Conservation (phyloP, 2,329 filamentous ascomycete genomes). For the Fusarium sp. region DNA sequence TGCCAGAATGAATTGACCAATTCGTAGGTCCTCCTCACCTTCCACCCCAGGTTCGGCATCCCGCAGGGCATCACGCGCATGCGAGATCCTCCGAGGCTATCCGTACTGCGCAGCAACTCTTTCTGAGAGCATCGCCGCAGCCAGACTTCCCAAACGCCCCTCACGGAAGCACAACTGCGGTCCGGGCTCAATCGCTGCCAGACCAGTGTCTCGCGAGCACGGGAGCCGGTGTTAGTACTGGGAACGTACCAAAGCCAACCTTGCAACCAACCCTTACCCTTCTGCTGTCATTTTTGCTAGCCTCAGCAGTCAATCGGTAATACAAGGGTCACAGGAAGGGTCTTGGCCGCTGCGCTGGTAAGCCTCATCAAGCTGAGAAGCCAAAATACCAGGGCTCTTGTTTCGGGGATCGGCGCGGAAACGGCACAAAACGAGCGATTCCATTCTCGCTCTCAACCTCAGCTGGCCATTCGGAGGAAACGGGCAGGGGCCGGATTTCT, state of each 20-base stretch:
- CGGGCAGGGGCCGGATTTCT: background rate
- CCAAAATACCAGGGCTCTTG: slow-evolving; percentile 10
- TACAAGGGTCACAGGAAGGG: slow-evolving; percentile 12
- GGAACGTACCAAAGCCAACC: slow-evolving; percentile 21
- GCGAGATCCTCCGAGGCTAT: background rate
- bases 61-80: background rate
- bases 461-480: background rate
- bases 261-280: slow-evolving; percentile 20
- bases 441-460: background rate
- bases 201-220: slow-evolving; percentile 40
- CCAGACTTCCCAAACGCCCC: background rate
- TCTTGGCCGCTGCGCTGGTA: slow-evolving; percentile 1
- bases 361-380: slow-evolving; percentile 17
- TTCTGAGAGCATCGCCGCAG: background rate
- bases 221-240: slow-evolving; percentile 17
- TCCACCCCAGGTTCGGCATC: background rate
- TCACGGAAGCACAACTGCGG: slow-evolving; percentile 9
- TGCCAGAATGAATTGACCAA: background rate
- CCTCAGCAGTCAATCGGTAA: background rate
- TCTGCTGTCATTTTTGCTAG: slow-evolving; percentile 8
- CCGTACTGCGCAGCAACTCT: background rate
- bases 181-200: slow-evolving; percentile 32
- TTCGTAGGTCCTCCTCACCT: background rate
- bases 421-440: slow-evolving; percentile 25
- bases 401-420: slow-evolving; percentile 30